A percentile compares a stretch with the other conserved stretches of the same genome.
These are phyloP conservation scores for Exophiala dermatitidis DNA, from an alignment of 2,329 filamentous ascomycete genomes.

Conservation along the genomic window DNA sequence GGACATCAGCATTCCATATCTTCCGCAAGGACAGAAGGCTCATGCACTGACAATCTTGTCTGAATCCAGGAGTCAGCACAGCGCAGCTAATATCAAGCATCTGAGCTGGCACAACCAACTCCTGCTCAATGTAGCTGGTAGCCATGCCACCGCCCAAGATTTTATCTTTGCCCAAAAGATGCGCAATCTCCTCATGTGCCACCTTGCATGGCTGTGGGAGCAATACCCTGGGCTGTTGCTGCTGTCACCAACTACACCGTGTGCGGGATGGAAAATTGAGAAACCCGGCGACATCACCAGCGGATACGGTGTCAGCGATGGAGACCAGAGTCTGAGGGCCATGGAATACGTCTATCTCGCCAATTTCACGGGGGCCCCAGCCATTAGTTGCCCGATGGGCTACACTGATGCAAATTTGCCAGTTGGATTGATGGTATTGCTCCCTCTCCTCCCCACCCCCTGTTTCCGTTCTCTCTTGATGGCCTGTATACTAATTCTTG, in stretches of 20 bases:
- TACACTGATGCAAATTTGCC: conserved; percentile 48
- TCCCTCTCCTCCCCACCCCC: neutral
- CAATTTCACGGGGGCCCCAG: conserved; percentile 72
- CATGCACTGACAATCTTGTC: conserved; percentile 71
- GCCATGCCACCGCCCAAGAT: conserved; percentile 60
- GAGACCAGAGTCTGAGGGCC: conserved; percentile 62
- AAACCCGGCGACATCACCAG: conserved; percentile 53
- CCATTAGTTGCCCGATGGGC: conserved; percentile 66
- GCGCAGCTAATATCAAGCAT: conserved; percentile 37
- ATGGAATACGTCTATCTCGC: conserved; percentile 85
- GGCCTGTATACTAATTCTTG: neutral
- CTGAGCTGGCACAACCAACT: conserved; percentile 36
- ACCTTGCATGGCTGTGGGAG: conserved; percentile 64
- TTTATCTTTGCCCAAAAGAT: conserved; percentile 66
- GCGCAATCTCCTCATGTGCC: conserved; percentile 68
- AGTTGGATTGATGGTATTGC: conserved; percentile 45
- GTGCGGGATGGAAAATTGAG: conserved; percentile 64
- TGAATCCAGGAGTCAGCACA: conserved; percentile 54
- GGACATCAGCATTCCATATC: conserved; percentile 47
- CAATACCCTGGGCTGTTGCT: conserved; percentile 68
- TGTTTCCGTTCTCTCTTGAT: neutral
- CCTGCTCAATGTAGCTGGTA: conserved; percentile 54
- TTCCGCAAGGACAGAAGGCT: conserved; percentile 65
- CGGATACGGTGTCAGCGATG: conserved; percentile 60
- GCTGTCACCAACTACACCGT: conserved; percentile 68